Percentiles rank a stretch among this genome's conserved stretches.
Conservation (phyloP, 352 stramenopile genomes). For the Pythium vanterpoolii region DNA sequence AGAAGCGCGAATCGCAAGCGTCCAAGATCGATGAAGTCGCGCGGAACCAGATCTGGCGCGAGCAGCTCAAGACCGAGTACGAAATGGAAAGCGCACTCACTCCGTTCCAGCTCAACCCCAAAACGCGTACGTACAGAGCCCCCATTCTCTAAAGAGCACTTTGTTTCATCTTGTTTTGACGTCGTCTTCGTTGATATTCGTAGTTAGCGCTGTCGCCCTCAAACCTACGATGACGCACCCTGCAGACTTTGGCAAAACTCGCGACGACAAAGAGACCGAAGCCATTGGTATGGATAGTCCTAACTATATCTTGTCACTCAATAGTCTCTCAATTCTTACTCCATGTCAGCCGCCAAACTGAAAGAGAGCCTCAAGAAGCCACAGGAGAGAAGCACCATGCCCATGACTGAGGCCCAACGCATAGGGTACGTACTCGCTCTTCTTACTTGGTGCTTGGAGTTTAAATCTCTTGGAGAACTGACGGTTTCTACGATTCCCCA, state of each 20-base stretch:
- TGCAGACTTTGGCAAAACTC: slow-evolving; percentile 58
- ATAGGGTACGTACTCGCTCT: slow-evolving; percentile 36
- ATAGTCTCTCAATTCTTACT: not conserved
- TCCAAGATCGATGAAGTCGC: slow-evolving; percentile 85
- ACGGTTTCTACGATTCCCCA: not conserved
- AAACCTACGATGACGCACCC: slow-evolving; percentile 79
- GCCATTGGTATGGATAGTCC: slow-evolving; percentile 36
- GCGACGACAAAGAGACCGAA: slow-evolving; percentile 48
- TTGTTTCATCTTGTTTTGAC: not conserved
- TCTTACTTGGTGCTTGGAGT: too few species aligned
- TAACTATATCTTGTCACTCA: not conserved
- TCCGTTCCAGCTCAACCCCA: slow-evolving; percentile 82
- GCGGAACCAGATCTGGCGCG: slow-evolving; percentile 87
- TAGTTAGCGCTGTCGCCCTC: slow-evolving; percentile 72
- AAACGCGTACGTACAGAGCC: slow-evolving; percentile 43
- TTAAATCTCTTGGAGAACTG: not conserved
- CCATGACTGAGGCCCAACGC: slow-evolving; percentile 74
- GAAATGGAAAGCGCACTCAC: slow-evolving; percentile 69
- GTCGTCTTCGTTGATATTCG: not conserved
- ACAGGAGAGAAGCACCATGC: slow-evolving; percentile 56
- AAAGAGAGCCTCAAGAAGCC: slow-evolving; percentile 63
- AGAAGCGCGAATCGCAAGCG: slow-evolving; percentile 71
- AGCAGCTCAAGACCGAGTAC: slow-evolving; percentile 84
- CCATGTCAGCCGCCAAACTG: slow-evolving; percentile 28
- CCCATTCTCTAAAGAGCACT: not conserved